Evolutionary conservation across 2,329 filamentous ascomycete species (phyloP), one percentile per base, ranked within the genome.

Genomic region (Juglanconis sp.): DNA sequence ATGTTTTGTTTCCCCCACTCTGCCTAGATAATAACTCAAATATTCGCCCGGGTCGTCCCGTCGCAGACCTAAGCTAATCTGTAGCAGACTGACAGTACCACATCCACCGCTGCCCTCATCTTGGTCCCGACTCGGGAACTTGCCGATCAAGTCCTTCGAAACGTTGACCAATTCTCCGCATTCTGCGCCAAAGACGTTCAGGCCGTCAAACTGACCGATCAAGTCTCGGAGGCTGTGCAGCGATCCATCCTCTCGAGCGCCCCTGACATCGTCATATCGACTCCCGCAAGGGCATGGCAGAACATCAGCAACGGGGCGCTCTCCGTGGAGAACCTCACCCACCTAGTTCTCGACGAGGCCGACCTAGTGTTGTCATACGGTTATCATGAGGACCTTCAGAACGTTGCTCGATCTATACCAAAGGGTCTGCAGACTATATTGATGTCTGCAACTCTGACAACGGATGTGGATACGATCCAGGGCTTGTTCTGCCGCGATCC

Each of bases 101-200:
- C 82, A 49, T 79, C 74, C 58, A 93, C 87, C 4, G 85, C 90
- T 3, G 88, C 87, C n/a, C 84, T 99, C 24, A 90, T 99, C 61
- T 87, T 99, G 13, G 93, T 98, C 1, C 95, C 95, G 2, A 98
- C 95, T 3, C 88, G 92, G 73, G 95, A 99, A 75, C 87, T 99
- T 58, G 94, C 94, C 63, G 90, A 94, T 63, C 95, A 99, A 74
- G 91, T 98, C 52, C 85, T 87, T 67, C 92, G 90, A 72, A 85
- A 87, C 11, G 85, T 96, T 64, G 87, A 90, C 64, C 82, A 86
- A 9, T 89, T 97, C 68, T 84, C 91, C 10, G 80, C 86, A 17
- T 97, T 93, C 73, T 96, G 92, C 74, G 87, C 89, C 44, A 93
- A 96, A 72, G 89, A 94, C 63, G 80, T 98, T 17, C 85, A 88